phyloP scores from a whole-genome alignment of 495 filamentous ascomycete species.

The Sporormia fimetaria region DNA sequence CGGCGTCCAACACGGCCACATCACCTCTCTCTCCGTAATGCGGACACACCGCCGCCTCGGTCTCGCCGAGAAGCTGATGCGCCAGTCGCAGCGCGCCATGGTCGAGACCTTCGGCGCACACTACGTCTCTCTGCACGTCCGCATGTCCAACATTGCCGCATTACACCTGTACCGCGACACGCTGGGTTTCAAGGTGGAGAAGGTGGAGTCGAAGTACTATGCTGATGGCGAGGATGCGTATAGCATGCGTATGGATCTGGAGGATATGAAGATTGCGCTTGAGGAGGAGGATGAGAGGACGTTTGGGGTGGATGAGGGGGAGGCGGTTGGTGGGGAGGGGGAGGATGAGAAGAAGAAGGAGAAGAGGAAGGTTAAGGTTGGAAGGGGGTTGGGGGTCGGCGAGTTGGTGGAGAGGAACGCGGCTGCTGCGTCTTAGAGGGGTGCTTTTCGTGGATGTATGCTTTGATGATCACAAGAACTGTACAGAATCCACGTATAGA shows the following conservation, averaged over 20 bases:
- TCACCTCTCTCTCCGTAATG: slow-evolving; percentile 93
- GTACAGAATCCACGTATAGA: too few relatives aligned
- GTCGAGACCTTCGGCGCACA: slow-evolving; percentile 80
- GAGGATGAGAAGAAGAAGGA: slow-evolving; percentile 42
- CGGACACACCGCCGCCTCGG: slow-evolving; percentile 82
- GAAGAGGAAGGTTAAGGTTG: slow-evolving; percentile 63
- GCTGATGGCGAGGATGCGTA: slow-evolving; percentile 96
- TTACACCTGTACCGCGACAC: slow-evolving; percentile 88
- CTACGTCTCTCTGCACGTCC: slow-evolving; percentile 93
- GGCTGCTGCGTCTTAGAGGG: too few relatives aligned
- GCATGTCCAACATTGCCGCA: slow-evolving; percentile 82
- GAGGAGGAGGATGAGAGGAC: slow-evolving; percentile 37
- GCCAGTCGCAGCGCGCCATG: slow-evolving; percentile 92
- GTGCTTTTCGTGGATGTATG: too few relatives aligned
- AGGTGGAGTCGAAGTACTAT: slow-evolving; percentile 89
- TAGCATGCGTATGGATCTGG: slow-evolving; percentile 79
- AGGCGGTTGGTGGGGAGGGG: slow-evolving; percentile 39
- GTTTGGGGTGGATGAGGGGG: slow-evolving; percentile 27
- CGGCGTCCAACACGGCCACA: slow-evolving; percentile 88
- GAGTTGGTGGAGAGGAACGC: slow-evolving; percentile 78
- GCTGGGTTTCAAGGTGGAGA: slow-evolving; percentile 80
- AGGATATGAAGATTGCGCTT: slow-evolving; percentile 33
- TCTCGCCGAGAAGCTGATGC: slow-evolving; percentile 93
- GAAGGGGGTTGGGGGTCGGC: slow-evolving; percentile 66
- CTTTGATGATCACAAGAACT: too few relatives aligned